A percentile compares a stretch with the other conserved stretches of the same genome.
Evolutionary conservation across 2,329 filamentous ascomycete species (phyloP).

Genomic region (Davidsoniella virescens): DNA sequence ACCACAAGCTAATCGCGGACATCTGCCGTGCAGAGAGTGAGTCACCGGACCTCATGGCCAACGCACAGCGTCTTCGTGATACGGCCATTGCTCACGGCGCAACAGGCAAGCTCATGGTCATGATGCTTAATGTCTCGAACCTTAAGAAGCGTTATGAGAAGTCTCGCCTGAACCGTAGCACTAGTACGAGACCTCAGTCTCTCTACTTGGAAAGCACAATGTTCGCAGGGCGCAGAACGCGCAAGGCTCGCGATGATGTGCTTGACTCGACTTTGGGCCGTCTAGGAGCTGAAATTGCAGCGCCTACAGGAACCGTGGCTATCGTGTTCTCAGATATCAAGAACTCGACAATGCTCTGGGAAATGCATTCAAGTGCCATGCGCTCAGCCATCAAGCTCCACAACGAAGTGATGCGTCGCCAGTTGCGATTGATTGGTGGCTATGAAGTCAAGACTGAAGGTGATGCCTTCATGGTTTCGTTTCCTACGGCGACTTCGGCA

Average conservation of each 20-base stretch:
- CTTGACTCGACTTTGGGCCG: constrained; percentile 76
- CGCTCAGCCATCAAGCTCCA: constrained; percentile 91
- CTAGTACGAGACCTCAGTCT: constrained; percentile 74
- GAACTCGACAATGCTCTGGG: constrained; percentile 91
- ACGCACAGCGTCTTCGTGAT: constrained; percentile 85
- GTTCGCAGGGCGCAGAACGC: constrained; percentile 41
- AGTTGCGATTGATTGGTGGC: constrained; percentile 81
- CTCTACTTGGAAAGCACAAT: constrained; percentile 50
- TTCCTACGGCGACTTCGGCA: constrained; percentile 87
- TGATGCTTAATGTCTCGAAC: constrained; percentile 90
- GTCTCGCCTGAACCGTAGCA: constrained; percentile 54
- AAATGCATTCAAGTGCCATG: constrained; percentile 90
- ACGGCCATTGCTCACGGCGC: constrained; percentile 91
- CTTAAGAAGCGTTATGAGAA: constrained; percentile 68
- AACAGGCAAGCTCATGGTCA: constrained; percentile 93
- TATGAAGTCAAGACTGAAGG: constrained; percentile 99
- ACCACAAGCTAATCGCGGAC: constrained; percentile 79
- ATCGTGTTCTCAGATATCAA: constrained; percentile 99
- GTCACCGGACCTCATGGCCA: constrained; percentile 79
- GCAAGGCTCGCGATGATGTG: constrained; percentile 45
- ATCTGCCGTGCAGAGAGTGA: constrained; percentile 58
- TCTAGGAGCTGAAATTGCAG: constrained; percentile 78
- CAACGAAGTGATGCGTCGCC: constrained; percentile 90
- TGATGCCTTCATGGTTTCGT: constrained; percentile 98
- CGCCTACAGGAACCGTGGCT: constrained; percentile 76